phyloP scores from a whole-genome alignment of 306 rosid species.

The Rubus idaeus region DNA sequence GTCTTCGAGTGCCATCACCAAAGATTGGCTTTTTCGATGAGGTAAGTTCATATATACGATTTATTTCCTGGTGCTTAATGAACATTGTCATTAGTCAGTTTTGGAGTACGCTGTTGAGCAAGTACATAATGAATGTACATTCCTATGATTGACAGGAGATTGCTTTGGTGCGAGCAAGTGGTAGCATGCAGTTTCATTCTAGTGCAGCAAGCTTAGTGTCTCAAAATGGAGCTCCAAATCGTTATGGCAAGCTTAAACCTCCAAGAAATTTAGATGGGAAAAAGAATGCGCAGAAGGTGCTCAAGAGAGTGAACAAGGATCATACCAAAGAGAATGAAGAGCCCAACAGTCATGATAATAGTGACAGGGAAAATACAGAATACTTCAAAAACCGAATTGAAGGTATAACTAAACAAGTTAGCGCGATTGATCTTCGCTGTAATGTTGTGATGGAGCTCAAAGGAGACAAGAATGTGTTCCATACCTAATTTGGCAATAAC shows the following conservation, averaged over 20 bases:
- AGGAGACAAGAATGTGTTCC: neutral
- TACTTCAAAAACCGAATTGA: constrained; percentile 27
- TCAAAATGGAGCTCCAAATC: constrained; percentile 1
- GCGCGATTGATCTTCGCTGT: constrained; percentile 13
- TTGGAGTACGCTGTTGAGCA: too few species aligned
- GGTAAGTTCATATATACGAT: constrained; percentile 34
- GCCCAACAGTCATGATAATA: neutral
- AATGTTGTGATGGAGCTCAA: constrained; percentile 18
- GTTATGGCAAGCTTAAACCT: constrained; percentile 23
- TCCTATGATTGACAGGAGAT: constrained; percentile 32
- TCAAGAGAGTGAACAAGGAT: neutral
- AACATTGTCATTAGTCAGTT: neutral
- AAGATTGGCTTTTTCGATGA: constrained; percentile 48
- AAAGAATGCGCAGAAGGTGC: neutral
- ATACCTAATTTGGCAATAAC: neutral
- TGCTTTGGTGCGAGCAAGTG: constrained; percentile 13
- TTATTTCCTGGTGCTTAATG: neutral
- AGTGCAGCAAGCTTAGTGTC: constrained; percentile 3
- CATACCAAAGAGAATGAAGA: constrained; percentile 4
- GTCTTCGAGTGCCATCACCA: constrained; percentile 55
- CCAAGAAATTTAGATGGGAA: constrained; percentile 10
- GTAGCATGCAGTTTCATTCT: constrained; percentile 12
- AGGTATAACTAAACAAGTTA: constrained; percentile 14
- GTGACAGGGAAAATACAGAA: constrained; percentile 27
- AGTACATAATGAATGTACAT: neutral